These are phyloP conservation scores for Papiliotrema nemorosa DNA, from an alignment of 1,284 basidiomycete species.

Conservation along the genomic window DNA sequence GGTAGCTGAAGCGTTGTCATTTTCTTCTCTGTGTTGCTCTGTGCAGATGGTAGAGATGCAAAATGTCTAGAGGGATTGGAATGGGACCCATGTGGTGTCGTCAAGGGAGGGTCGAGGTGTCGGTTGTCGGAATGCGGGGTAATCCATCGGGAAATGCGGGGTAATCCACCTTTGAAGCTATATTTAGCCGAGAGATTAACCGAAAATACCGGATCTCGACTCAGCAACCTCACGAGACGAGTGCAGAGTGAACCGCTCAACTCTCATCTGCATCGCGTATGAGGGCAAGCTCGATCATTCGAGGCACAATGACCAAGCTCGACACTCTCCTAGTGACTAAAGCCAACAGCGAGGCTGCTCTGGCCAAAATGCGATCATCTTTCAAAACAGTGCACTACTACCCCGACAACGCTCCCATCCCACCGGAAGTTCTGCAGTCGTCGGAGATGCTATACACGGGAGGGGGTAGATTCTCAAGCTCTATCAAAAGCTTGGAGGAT, in stretches of 20 bases:
- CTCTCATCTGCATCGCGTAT: too few relatives aligned
- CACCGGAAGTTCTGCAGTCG: constrained; percentile 18
- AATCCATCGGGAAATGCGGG: too few relatives aligned
- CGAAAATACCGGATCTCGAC: too few relatives aligned
- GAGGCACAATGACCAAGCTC: not conserved
- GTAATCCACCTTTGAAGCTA: too few relatives aligned
- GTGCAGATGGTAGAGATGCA: not conserved
- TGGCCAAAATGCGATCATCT: constrained; percentile 22
- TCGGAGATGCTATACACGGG: constrained; percentile 21
- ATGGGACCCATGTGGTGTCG: not conserved
- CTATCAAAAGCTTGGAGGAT: constrained; percentile 15
- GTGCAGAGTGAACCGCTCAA: too few relatives aligned
- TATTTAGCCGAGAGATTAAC: too few relatives aligned
- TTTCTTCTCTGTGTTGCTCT: not conserved
- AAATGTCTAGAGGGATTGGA: not conserved
- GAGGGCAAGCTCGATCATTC: too few relatives aligned
- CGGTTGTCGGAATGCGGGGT: too few relatives aligned
- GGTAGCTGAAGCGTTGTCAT: not conserved
- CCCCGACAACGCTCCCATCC: constrained; percentile 16
- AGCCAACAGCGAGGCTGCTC: constrained; percentile 16
- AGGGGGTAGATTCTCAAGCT: constrained; percentile 19
- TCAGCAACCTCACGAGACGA: too few relatives aligned
- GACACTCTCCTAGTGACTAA: constrained; percentile 16
- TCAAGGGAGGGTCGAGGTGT: too few relatives aligned
- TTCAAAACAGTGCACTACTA: constrained; percentile 38